phyloP scores from a whole-genome alignment of 805 yeast genomes.

The Wickerhamiella australiensis region DNA sequence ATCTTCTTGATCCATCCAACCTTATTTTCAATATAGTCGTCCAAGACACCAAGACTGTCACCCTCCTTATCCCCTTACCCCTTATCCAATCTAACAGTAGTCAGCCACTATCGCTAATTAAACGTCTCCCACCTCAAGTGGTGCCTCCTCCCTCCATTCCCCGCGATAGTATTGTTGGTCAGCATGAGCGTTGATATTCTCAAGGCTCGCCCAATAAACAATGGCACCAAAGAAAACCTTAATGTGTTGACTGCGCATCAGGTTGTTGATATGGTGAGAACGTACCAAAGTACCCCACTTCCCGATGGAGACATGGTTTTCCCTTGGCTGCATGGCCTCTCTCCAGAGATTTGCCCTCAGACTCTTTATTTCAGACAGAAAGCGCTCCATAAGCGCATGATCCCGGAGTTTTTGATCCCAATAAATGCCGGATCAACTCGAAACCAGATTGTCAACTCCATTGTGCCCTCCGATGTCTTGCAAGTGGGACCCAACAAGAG shows the following conservation, averaged over 20 bases:
- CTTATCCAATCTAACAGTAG: no score
- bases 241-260: slow-evolving; percentile 2
- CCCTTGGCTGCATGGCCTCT: slow-evolving; percentile 85
- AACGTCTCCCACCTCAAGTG: neutral
- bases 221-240: neutral
- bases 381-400: slow-evolving; percentile 13
- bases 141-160: neutral
- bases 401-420: slow-evolving; percentile 22
- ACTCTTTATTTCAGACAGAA: slow-evolving; percentile 19
- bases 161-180: neutral
- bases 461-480: slow-evolving; percentile 10
- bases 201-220: neutral
- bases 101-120: no score
- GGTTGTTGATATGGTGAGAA: neutral
- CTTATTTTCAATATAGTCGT: no score
- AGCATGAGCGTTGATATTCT: slow-evolving; percentile 10
- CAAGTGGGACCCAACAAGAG: neutral
- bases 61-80: no score
- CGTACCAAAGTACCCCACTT: slow-evolving; percentile 25
- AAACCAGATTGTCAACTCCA: slow-evolving; percentile 5
- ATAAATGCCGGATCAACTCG: slow-evolving; percentile 23
- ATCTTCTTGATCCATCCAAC: no score
- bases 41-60: no score
- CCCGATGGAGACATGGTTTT: slow-evolving; percentile 63
- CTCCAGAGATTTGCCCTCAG: slow-evolving; percentile 44